Evolutionary conservation across 352 stramenopile genomes (phyloP), one percentile per base, ranked within the genome.

Genomic region (Phytophthora pluvialis): DNA sequence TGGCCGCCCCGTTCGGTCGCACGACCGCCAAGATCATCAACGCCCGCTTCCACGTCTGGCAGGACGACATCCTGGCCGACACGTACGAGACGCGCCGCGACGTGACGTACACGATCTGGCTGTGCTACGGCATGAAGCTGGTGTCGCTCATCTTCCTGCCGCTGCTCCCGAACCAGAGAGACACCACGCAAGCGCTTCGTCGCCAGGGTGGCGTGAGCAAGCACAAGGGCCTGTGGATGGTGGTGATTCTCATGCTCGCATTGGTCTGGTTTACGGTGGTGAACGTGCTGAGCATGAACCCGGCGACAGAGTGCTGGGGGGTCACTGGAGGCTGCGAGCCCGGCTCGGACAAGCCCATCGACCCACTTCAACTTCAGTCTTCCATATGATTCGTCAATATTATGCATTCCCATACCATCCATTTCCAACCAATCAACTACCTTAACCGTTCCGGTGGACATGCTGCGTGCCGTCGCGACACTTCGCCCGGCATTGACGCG

Each of bases 261-360:
- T 33, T 82, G 16, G 47, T 39, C 42, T 85, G 76, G 73, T 45
- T 73, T 15, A 79, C 63, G 25, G 61, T 70, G 50, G 71, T 79
- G 32, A 83, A 83, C 46, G 40, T 88, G 21, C 49, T 91, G 43
- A 82, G 69, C 42, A 88, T 91, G 61, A 73, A 77, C 43, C 59
- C 71, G 2, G 49, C 38, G 36, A 91, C 82, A 13, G 75, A 79
- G 63, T 90, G 83, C 67, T 85, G 77, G 72, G 67, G 66, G 8
- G 81, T 91, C 65, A 83, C 75, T 0, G 83, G 81, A 35, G 83
- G 83, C 2, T 88, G 78, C 26, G 72, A 72, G 15, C 73, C 73
- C 4, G 64, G 64, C 42, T 44, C 60, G 28, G 35, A 62, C 32
- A 43, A 61, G 56, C 25, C 56, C 15, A 28, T 57, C 29, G 40